Evolutionary conservation across 73 alveolate species (phyloP).

Genomic region (Durusdinium trenchii): DNA sequence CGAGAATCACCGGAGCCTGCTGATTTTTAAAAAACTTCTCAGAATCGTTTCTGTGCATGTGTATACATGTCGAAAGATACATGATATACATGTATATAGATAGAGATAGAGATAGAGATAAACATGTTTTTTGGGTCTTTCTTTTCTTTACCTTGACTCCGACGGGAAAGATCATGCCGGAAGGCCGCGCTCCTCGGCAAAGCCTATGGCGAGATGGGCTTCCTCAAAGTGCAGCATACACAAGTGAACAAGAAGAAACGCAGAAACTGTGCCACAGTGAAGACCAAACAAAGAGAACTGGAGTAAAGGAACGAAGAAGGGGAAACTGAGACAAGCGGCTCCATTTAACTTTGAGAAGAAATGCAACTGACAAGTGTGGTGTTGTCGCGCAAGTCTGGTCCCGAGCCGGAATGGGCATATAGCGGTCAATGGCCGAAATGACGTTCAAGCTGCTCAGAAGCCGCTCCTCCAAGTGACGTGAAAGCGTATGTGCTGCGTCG

Average conservation of each 20-base stretch:
- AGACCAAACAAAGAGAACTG: neutral
- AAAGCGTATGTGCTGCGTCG: too few species aligned
- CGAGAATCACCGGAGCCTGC: slow-evolving; percentile 39
- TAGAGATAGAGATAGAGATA: too few species aligned
- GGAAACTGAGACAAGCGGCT: too few species aligned
- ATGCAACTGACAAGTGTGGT: neutral
- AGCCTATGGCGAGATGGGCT: slow-evolving; percentile 55
- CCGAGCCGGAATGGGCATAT: slow-evolving; percentile 18
- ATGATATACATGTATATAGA: too few species aligned
- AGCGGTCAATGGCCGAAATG: slow-evolving; percentile 69
- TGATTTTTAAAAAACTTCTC: too few species aligned
- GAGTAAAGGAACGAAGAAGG: neutral
- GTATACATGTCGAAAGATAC: too few species aligned
- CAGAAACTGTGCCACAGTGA: neutral
- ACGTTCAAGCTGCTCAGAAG: slow-evolving; percentile 22
- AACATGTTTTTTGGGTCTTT: too few species aligned
- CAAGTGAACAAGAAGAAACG: neutral
- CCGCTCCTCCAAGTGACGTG: slow-evolving; percentile 9
- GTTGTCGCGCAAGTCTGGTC: neutral
- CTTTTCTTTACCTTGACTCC: too few species aligned
- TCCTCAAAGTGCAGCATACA: neutral
- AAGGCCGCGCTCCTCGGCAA: slow-evolving; percentile 34
- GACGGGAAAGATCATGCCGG: too few species aligned
- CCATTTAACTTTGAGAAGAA: neutral
- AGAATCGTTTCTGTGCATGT: too few species aligned